phyloP scores from a whole-genome alignment of 2,329 filamentous ascomycete species.

The Colletotrichum graminicola region DNA sequence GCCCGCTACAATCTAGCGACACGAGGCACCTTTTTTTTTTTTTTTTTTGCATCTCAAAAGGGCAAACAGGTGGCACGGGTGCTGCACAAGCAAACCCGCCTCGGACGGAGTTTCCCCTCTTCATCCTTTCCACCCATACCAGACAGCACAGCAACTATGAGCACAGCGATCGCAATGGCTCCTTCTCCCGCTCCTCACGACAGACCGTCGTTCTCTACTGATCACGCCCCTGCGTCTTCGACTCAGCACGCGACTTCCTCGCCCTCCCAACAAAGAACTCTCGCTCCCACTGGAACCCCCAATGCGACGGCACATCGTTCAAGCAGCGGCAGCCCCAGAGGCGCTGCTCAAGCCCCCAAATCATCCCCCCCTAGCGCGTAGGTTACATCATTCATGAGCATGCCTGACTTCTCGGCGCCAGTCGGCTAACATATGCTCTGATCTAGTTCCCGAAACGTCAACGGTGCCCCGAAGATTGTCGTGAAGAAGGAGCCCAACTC shows the following conservation, averaged over 20 bases:
- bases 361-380: constrained; percentile 72
- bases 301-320: constrained; percentile 61
- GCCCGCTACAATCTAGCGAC: not conserved
- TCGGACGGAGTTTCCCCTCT: constrained; percentile 5
- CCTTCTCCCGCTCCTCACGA: constrained; percentile 77
- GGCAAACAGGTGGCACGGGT: constrained; percentile 28
- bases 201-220: constrained; percentile 68
- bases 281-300: constrained; percentile 55
- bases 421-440: constrained; percentile 18
- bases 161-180: constrained; percentile 76
- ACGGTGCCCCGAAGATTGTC: constrained; percentile 79
- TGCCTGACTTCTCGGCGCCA: constrained; percentile 29
- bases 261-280: constrained; percentile 60
- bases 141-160: constrained; percentile 62
- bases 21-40: constrained; percentile 20
- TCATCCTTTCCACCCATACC: constrained; percentile 11
- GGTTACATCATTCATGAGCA: constrained; percentile 48
- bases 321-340: constrained; percentile 67
- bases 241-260: constrained; percentile 52
- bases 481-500: constrained; percentile 98
- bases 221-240: constrained; percentile 55
- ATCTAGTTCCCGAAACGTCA: constrained; percentile 64
- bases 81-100: constrained; percentile 29
- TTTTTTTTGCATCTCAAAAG: constrained; percentile 17
- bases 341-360: constrained; percentile 56